phyloP scores from a whole-genome alignment of 805 yeast species.

The Kuraishia capsulata region DNA sequence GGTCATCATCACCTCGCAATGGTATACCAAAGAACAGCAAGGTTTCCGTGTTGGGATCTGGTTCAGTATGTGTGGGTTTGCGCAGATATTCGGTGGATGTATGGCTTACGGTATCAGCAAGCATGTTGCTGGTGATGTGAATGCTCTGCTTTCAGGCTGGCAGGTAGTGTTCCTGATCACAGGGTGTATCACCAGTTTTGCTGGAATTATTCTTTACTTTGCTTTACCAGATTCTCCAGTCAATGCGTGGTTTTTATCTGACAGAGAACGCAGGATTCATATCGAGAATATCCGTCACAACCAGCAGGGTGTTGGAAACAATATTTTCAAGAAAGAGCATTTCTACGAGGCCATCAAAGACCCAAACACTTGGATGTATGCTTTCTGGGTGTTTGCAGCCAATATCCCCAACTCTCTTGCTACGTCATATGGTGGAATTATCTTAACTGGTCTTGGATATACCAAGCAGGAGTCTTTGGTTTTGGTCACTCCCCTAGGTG shows the following conservation, averaged over 20 bases:
- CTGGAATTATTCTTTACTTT: slow-evolving; percentile 34
- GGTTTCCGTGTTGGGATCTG: slow-evolving; percentile 25
- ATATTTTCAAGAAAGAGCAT: slow-evolving; percentile 34
- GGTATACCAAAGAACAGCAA: slow-evolving; percentile 21
- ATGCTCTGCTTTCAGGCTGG: slow-evolving; percentile 40
- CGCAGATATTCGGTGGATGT: slow-evolving; percentile 35
- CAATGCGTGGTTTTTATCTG: neutral
- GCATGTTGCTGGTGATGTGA: slow-evolving; percentile 25
- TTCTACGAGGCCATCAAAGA: slow-evolving; percentile 37
- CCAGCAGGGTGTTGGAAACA: slow-evolving; percentile 44
- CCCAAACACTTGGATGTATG: slow-evolving; percentile 39
- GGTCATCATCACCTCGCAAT: slow-evolving; percentile 23
- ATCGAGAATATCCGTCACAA: slow-evolving; percentile 36
- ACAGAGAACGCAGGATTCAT: slow-evolving; percentile 28
- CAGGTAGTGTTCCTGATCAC: slow-evolving; percentile 49
- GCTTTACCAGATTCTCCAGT: slow-evolving; percentile 14
- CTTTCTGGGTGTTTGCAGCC: slow-evolving; percentile 31
- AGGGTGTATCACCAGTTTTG: slow-evolving; percentile 42
- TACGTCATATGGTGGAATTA: slow-evolving; percentile 42
- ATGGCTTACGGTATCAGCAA: slow-evolving; percentile 41
- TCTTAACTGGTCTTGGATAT: slow-evolving; percentile 44
- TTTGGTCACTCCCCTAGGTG: slow-evolving; percentile 52
- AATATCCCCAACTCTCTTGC: slow-evolving; percentile 39
- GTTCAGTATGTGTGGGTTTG: slow-evolving; percentile 29
- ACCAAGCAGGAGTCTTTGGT: slow-evolving; percentile 33